phyloP scores from a whole-genome alignment of 768 basidiomycete species.

The Austroboletus festivus region DNA sequence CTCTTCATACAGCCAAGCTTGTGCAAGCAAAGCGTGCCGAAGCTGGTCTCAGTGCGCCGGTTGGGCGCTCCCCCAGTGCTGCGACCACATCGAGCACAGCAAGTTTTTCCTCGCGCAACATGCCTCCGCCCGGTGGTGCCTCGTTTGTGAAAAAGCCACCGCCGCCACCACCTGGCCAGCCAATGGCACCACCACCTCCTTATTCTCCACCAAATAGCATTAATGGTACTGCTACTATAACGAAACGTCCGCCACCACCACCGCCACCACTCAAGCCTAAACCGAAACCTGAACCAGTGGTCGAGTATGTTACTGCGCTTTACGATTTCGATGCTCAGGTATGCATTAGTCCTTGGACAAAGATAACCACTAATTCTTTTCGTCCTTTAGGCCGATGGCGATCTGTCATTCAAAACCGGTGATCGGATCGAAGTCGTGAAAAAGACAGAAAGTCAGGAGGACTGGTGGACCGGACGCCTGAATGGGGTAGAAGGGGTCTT shows the following conservation, averaged over 20 bases:
- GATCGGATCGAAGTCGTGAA: constrained; percentile 90
- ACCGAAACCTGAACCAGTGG: constrained; percentile 61
- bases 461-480: constrained; percentile 96
- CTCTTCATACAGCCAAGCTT: constrained; percentile 50
- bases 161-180: constrained; percentile 33
- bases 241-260: constrained; percentile 85
- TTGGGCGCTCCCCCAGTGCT: constrained; percentile 27
- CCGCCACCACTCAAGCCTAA: constrained; percentile 91
- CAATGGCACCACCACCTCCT: constrained; percentile 44
- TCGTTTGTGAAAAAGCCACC: constrained; percentile 43
- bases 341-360: constrained; percentile 12
- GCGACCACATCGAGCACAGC: constrained; percentile 27
- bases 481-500: constrained; percentile 86
- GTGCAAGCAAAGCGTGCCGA: constrained; percentile 53
- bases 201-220: constrained; percentile 23
- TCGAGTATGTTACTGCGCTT: constrained; percentile 83
- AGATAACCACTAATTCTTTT: neutral
- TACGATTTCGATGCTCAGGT: constrained; percentile 95
- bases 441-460: constrained; percentile 76
- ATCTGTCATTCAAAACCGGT: constrained; percentile 84
- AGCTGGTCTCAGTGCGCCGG: constrained; percentile 24
- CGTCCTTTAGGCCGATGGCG: constrained; percentile 73
- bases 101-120: constrained; percentile 21
- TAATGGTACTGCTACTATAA: constrained; percentile 31
- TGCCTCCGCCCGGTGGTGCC: constrained; percentile 22